Conservation (phyloP, 306 rosid species). For the Quercus glauca region DNA sequence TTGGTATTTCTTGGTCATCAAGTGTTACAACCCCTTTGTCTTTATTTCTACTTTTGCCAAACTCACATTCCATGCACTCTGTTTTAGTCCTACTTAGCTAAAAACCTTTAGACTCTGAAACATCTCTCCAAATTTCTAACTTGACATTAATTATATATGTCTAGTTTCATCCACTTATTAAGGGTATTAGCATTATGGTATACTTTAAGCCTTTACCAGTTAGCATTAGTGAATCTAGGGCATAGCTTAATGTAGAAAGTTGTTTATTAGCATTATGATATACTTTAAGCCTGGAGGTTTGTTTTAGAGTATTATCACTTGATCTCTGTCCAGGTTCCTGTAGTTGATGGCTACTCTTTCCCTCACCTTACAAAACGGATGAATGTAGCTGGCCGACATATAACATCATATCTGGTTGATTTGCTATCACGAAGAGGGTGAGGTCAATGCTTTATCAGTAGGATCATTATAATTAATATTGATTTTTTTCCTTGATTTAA, state of each 20-base stretch:
- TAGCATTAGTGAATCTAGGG: neutral
- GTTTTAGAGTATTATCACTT: neutral
- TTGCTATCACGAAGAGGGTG: conserved; percentile 99
- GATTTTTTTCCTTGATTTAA: conserved; percentile 6
- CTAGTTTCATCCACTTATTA: too few relatives aligned
- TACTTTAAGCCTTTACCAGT: neutral
- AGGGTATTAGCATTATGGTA: neutral
- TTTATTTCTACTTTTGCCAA: too few relatives aligned
- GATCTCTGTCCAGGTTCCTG: conserved; percentile 74
- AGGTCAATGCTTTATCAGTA: conserved; percentile 25
- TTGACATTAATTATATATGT: too few relatives aligned
- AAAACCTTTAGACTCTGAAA: too few relatives aligned
- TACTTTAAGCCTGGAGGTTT: neutral
- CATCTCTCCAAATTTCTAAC: too few relatives aligned
- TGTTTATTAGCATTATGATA: neutral
- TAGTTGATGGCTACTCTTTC: conserved; percentile 97
- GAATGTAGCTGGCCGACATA: conserved; percentile 99
- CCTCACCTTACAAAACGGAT: conserved; percentile 97
- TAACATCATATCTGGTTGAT: conserved; percentile 96
- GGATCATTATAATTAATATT: conserved; percentile 13
- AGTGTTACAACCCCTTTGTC: too few relatives aligned
- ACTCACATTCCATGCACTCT: too few relatives aligned
- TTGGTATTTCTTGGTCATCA: too few relatives aligned
- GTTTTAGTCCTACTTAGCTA: too few relatives aligned
- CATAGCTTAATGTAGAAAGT: neutral